phyloP scores from a whole-genome alignment of 441 rosid species.

The Gossypium lobatum region DNA sequence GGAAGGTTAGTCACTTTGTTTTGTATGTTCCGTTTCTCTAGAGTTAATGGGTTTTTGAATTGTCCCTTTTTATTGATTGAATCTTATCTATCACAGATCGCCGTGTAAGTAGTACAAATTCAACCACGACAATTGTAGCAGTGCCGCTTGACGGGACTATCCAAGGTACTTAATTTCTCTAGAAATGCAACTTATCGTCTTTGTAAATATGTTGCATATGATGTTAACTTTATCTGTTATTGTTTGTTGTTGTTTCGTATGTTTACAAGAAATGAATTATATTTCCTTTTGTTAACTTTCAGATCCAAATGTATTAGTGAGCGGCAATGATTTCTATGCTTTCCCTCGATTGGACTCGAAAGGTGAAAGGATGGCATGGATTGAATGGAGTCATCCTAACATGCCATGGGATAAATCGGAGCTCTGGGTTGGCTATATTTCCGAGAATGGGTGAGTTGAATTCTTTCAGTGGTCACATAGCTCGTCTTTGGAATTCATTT shows the following conservation, averaged over 20 bases:
- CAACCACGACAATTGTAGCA: conserved; percentile 55
- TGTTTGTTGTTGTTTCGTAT: conserved; percentile 7
- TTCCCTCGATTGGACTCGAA: conserved; percentile 78
- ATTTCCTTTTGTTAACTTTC: conserved; percentile 11
- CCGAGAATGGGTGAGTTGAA: conserved; percentile 60
- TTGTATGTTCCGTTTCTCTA: background rate
- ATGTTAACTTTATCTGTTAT: background rate
- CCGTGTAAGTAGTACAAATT: conserved; percentile 46
- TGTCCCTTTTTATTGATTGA: conserved; percentile 7
- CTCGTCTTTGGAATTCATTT: background rate
- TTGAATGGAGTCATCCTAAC: conserved; percentile 85
- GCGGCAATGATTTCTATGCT: conserved; percentile 88
- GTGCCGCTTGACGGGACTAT: conserved; percentile 34
- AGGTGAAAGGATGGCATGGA: conserved; percentile 80
- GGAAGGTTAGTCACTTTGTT: conserved; percentile 52
- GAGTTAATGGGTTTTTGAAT: background rate
- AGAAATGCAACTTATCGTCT: background rate
- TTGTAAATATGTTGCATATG: background rate
- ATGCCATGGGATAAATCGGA: conserved; percentile 96
- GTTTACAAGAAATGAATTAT: background rate
- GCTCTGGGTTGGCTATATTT: conserved; percentile 87
- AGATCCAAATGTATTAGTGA: conserved; percentile 68
- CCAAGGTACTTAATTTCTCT: conserved; percentile 41
- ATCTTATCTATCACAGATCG: conserved; percentile 40
- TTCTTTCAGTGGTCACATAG: background rate